phyloP scores from a whole-genome alignment of 306 rosid species.

The Lablab purpureus region DNA sequence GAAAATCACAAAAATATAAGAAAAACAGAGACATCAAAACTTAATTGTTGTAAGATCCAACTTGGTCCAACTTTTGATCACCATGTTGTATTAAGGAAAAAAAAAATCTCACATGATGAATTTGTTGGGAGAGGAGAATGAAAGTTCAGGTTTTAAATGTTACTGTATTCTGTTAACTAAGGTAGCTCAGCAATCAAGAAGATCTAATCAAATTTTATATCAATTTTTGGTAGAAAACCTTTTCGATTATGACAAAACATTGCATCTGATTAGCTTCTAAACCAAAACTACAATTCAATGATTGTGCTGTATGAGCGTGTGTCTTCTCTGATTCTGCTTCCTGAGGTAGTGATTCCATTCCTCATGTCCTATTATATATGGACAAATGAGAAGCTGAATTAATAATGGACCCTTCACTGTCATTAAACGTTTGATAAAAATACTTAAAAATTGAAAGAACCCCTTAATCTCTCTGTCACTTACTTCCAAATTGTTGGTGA shows the following conservation, averaged over 20 bases:
- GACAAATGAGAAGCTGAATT: constrained; percentile 42
- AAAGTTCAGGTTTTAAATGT: neutral
- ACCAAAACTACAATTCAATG: neutral
- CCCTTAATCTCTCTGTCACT: constrained; percentile 2
- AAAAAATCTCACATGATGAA: neutral
- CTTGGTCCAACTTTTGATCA: neutral
- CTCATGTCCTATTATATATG: neutral
- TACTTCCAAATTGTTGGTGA: constrained; percentile 4
- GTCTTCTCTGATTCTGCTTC: constrained; percentile 28
- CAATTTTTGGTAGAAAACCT: neutral
- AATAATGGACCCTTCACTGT: neutral
- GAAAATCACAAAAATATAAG: neutral
- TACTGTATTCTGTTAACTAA: neutral
- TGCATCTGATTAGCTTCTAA: constrained; percentile 12
- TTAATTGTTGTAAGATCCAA: neutral
- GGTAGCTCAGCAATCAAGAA: constrained; percentile 7
- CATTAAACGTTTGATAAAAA: neutral
- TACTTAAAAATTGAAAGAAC: constrained; percentile 19
- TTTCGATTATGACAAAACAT: neutral
- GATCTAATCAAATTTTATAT: constrained; percentile 1
- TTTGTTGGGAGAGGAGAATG: neutral
- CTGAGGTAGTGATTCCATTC: constrained; percentile 16
- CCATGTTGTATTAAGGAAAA: neutral
- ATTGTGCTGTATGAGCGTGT: neutral
- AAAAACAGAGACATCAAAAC: neutral